Conservation (phyloP, 352 stramenopile species). For the Phytophthora sojae region DNA sequence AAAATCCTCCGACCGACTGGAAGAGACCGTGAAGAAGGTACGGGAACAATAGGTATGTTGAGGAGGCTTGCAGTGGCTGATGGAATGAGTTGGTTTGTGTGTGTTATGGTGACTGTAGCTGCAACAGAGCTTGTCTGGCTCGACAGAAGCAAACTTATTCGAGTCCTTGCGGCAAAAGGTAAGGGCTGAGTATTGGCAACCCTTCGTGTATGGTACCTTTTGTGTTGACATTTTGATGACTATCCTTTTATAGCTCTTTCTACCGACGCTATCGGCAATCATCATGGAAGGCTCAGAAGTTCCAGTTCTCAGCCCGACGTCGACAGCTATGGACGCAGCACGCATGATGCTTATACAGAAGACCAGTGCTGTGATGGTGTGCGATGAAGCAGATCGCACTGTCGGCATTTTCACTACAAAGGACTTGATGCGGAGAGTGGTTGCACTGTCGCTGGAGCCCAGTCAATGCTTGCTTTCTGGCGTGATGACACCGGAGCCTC, state of each 20-base stretch:
- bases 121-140: conserved; percentile 61
- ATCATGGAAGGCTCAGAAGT: conserved; percentile 67
- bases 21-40: conserved; percentile 85
- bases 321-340: conserved; percentile 74
- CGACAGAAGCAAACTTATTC: conserved; percentile 73
- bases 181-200: background rate
- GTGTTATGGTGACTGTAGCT: conserved; percentile 39
- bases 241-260: conserved; percentile 62
- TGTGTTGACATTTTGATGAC: conserved; percentile 2
- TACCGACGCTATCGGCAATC: conserved; percentile 86
- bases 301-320: conserved; percentile 56
- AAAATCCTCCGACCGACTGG: conserved; percentile 71
- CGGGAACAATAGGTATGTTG: background rate
- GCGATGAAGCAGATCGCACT: conserved; percentile 86
- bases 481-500: conserved; percentile 96
- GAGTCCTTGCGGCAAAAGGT: conserved; percentile 87
- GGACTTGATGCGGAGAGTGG: conserved; percentile 96
- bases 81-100: conserved; percentile 6
- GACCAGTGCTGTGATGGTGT: conserved; percentile 86
- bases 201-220: background rate
- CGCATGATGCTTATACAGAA: conserved; percentile 86
- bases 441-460: conserved; percentile 90
- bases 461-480: conserved; percentile 79
- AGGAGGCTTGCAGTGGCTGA: background rate
- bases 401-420: conserved; percentile 98